Conservation (phyloP, 805 yeast genomes). For the Kodamaea lidongshanica region DNA sequence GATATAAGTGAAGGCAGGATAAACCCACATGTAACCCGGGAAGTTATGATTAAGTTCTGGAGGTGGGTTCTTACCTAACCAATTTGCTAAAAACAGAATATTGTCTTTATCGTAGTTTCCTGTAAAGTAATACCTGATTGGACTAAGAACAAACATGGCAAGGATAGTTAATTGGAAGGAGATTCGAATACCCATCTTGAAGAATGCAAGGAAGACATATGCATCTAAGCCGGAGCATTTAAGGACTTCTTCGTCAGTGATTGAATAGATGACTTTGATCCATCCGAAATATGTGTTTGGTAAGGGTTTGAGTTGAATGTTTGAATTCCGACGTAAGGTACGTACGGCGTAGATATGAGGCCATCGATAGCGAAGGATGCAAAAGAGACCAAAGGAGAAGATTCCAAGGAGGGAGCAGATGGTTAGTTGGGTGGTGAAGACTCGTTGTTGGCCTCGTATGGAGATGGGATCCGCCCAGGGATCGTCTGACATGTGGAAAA, state of each 20-base stretch:
- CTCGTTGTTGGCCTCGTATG: conserved; percentile 46
- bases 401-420: conserved; percentile 45
- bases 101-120: conserved; percentile 40
- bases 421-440: conserved; percentile 49
- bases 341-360: conserved; percentile 55
- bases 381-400: conserved; percentile 42
- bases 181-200: conserved; percentile 26
- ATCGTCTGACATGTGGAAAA: conserved; percentile 3
- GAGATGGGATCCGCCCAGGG: conserved; percentile 27
- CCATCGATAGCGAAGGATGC: conserved; percentile 46
- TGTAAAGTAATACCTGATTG: conserved; percentile 34
- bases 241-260: conserved; percentile 22
- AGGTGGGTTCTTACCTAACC: conserved; percentile 5
- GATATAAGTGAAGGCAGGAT: conserved; percentile 50
- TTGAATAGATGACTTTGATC: conserved; percentile 20
- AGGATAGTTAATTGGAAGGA: conserved; percentile 16
- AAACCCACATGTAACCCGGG: conserved; percentile 44
- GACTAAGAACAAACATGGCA: conserved; percentile 30
- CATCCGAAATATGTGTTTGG: conserved; percentile 31
- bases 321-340: conserved; percentile 40
- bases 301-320: conserved; percentile 30
- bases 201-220: conserved; percentile 34
- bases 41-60: conserved; percentile 31
- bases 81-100: conserved; percentile 8
- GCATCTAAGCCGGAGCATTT: conserved; percentile 23